phyloP scores from a whole-genome alignment of 2,329 filamentous ascomycete species.

The Conoideocrella luteorostrata region DNA sequence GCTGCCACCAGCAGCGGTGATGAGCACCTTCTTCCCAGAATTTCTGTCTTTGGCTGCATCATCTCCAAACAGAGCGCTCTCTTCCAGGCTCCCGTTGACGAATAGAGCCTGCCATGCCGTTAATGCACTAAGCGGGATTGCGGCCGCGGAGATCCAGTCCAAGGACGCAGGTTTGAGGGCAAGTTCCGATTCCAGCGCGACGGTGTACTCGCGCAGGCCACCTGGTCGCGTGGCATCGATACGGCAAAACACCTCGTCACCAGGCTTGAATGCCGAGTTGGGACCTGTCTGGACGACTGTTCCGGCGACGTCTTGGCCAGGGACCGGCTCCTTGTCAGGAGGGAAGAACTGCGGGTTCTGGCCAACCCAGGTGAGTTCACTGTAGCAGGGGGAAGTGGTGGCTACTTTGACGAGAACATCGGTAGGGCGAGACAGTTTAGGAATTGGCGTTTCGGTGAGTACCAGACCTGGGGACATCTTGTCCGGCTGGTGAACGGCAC shows the following conservation, averaged over 20 bases:
- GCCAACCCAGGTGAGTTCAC: constrained; percentile 26
- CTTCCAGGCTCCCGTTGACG: constrained; percentile 24
- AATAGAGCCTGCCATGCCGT: constrained; percentile 37
- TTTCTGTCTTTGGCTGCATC: constrained; percentile 20
- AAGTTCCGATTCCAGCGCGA: constrained; percentile 24
- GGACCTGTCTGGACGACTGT: constrained; percentile 26
- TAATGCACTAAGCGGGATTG: constrained; percentile 32
- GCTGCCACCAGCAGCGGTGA: constrained; percentile 32
- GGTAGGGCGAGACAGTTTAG: neutral
- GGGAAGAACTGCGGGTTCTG: constrained; percentile 16
- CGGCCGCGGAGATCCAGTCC: constrained; percentile 27
- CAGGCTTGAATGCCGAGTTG: constrained; percentile 25
- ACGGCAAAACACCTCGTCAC: constrained; percentile 29
- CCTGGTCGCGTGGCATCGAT: constrained; percentile 21
- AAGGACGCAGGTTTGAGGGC: constrained; percentile 27
- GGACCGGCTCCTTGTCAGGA: constrained; percentile 20
- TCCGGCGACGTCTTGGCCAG: constrained; percentile 32
- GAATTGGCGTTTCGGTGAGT: neutral
- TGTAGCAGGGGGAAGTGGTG: constrained; percentile 25
- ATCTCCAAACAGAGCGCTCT: constrained; percentile 21
- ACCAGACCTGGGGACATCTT: neutral
- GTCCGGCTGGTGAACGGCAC: constrained; percentile 2
- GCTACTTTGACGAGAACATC: constrained; percentile 23
- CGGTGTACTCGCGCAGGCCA: constrained; percentile 25
- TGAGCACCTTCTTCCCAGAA: constrained; percentile 24